Conservation (phyloP, 495 filamentous ascomycete genomes). For the Massariosphaeria phaeospora region DNA sequence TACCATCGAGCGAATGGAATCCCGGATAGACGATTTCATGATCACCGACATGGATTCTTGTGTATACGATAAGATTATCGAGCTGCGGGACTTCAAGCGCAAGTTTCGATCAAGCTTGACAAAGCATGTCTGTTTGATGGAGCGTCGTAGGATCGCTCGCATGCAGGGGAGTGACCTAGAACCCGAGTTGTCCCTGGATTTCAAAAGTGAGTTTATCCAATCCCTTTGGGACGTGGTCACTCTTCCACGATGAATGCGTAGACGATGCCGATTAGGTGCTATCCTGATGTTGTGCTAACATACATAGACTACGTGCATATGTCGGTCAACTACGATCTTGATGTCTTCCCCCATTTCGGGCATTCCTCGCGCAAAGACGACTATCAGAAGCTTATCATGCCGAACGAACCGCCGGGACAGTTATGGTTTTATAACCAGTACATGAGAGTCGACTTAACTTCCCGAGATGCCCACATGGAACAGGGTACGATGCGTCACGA, state of each 20-base stretch:
- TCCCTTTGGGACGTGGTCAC: too few species aligned
- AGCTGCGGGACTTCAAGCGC: slow-evolving; percentile 11
- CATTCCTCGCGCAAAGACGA: too few species aligned
- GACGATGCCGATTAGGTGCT: too few species aligned
- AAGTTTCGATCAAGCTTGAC: slow-evolving; percentile 9
- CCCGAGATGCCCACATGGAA: too few species aligned
- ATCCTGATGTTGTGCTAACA: background rate
- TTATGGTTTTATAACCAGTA: too few species aligned
- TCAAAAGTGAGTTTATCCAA: too few species aligned
- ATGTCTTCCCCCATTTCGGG: slow-evolving; percentile 12
- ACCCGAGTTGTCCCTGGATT: too few species aligned
- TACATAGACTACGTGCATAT: background rate
- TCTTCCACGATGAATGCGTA: too few species aligned
- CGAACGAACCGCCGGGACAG: too few species aligned
- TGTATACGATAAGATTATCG: slow-evolving; percentile 15
- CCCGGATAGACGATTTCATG: slow-evolving; percentile 18
- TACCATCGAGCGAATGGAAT: slow-evolving; percentile 12
- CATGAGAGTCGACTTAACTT: too few species aligned
- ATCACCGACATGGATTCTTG: slow-evolving; percentile 16
- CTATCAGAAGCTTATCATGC: too few species aligned
- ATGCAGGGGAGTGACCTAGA: slow-evolving; percentile 17
- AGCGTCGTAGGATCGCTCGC: slow-evolving; percentile 21
- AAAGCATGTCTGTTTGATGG: slow-evolving; percentile 22
- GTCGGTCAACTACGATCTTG: slow-evolving; percentile 14
- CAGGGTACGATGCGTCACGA: too few species aligned